Evolutionary conservation across 2,329 filamentous ascomycete genomes (phyloP), one percentile per base, ranked within the genome.

Genomic region (Pezicula rhizophila): DNA sequence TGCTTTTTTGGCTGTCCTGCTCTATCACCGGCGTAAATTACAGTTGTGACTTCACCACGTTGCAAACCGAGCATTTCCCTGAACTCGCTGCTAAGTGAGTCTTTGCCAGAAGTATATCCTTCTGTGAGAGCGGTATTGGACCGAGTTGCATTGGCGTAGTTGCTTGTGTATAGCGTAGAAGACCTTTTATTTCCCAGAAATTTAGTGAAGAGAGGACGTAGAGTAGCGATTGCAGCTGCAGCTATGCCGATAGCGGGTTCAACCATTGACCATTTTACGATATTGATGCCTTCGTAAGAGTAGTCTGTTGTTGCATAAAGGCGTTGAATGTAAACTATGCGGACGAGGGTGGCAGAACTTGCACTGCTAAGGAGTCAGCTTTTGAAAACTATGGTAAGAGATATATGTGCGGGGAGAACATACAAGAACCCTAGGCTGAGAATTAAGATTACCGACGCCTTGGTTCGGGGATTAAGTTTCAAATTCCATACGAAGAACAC

Each of bases 201-300:
- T 14, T 49, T 53, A n/a, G 50, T 54, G 54, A 64, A 64, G 45
- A 70, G 57, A 0, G 69, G 63, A 1, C 68, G 68, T 2, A 71
- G 62, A 1, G 68, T 71, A 0, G 69, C 69, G 15, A 70, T 60
- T 14, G 67, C 68, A 10, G 67, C 65, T 2, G 69, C 69, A 5
- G 67, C 64, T 10, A 72, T 65, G 5, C 67, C 68, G 14, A 72
- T 64, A 4, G 66, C 67, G 28, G 66, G 67, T 52, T 72, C 69
- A n/a, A 68, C 62, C 42, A 70, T 69, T 4, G 67, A 70, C 70
- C 70, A 73, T 49, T 72, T 71, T 5, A 67, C 65, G 6, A 72
- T 57, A 53, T 70, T 69, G 14, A 68, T 67, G 49, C 69, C 69
- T 47, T 66, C 64, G 61, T 67, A 71, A 2, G 69, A 59, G 43